phyloP scores from a whole-genome alignment of 768 basidiomycete species.

The Agaricus sinodeliciosus region DNA sequence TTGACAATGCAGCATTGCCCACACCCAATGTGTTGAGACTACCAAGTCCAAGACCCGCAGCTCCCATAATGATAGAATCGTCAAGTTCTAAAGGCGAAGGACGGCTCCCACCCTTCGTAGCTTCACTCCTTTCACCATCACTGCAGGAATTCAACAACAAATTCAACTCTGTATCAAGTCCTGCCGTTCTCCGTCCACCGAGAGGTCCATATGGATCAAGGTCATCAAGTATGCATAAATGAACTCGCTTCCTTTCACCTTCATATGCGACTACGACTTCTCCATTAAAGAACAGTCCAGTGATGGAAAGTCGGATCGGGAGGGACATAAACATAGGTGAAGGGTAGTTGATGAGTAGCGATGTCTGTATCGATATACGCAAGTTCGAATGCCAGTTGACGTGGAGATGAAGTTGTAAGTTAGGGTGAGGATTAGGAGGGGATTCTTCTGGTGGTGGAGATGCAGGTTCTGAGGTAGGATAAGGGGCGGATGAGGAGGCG shows the following conservation, averaged over 20 bases:
- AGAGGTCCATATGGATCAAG: slow-evolving; percentile 80
- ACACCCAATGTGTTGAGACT: neutral
- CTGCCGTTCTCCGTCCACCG: slow-evolving; percentile 32
- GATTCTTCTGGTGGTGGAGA: slow-evolving; percentile 18
- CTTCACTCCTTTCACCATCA: slow-evolving; percentile 1
- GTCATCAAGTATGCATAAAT: slow-evolving; percentile 86
- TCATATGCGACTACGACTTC: slow-evolving; percentile 91
- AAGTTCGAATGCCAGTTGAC: slow-evolving; percentile 85
- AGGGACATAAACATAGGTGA: slow-evolving; percentile 95
- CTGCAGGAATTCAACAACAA: slow-evolving; percentile 13
- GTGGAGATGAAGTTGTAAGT: slow-evolving; percentile 85
- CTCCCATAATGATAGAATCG: slow-evolving; percentile 25
- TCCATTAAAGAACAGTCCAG: slow-evolving; percentile 79
- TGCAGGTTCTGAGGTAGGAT: slow-evolving; percentile 14
- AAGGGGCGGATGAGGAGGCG: slow-evolving; percentile 17
- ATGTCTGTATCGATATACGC: slow-evolving; percentile 84
- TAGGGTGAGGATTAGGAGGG: slow-evolving; percentile 40
- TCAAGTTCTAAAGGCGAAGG: slow-evolving; percentile 54
- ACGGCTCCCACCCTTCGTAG: neutral
- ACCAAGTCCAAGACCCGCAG: neutral
- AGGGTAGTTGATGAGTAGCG: slow-evolving; percentile 94
- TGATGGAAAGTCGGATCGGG: slow-evolving; percentile 91
- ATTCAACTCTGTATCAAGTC: neutral
- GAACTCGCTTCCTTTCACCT: slow-evolving; percentile 72
- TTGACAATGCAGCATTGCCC: neutral